Conservation (phyloP, 2,329 filamentous ascomycete species). For the Penicillium oxalicum region DNA sequence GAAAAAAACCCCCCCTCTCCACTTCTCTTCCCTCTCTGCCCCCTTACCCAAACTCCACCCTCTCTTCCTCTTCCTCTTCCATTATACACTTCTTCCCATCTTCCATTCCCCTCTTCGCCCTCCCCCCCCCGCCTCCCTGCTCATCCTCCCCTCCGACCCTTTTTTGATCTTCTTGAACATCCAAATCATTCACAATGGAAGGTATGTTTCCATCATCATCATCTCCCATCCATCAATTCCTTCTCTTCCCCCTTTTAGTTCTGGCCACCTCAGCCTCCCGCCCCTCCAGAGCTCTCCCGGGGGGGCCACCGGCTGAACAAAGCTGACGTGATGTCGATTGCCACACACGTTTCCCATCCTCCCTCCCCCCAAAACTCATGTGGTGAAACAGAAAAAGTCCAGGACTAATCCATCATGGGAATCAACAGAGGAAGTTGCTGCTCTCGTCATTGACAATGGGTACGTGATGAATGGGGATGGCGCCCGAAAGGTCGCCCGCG, state of each 20-base stretch:
- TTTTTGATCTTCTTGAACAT: conserved; percentile 38
- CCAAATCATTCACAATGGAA: conserved; percentile 53
- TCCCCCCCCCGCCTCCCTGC: conserved; percentile 15
- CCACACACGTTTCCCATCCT: conserved; percentile 2
- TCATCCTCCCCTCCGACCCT: conserved; percentile 17
- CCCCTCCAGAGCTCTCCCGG: conserved; percentile 11
- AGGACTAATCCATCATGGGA: conserved; percentile 36
- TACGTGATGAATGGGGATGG: conserved; percentile 56
- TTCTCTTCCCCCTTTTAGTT: conserved; percentile 1
- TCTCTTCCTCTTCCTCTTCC: conserved; percentile 4
- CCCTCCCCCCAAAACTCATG: background rate
- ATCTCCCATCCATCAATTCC: background rate
- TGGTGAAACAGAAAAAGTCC: conserved; percentile 6
- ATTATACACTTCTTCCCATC: conserved; percentile 11
- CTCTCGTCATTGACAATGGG: conserved; percentile 99
- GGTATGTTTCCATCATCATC: conserved; percentile 49
- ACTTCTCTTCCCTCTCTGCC: conserved; percentile 21
- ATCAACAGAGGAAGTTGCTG: conserved; percentile 93
- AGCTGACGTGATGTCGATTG: conserved; percentile 6
- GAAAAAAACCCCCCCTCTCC: conserved; percentile 14
- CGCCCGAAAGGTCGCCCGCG: background rate
- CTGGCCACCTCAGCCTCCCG: conserved; percentile 26
- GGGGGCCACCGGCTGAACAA: conserved; percentile 5
- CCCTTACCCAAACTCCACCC: conserved; percentile 37
- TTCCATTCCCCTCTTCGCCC: conserved; percentile 16